Base-by-base conservation (phyloP, 306 rosid species). In the Ormosia semicastrata region DNA sequence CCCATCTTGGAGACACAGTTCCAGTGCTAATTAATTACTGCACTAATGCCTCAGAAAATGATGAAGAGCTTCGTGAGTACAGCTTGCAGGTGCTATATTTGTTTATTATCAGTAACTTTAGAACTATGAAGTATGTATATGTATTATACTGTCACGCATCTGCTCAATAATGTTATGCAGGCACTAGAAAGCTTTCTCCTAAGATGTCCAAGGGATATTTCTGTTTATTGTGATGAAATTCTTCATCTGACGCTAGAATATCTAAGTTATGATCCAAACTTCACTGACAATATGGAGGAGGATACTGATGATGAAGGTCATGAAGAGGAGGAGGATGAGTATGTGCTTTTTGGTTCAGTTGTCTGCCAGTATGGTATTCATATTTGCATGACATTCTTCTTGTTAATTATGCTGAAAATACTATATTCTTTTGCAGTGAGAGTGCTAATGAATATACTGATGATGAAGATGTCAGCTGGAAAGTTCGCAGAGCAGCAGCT, bases 381-480 rank as follows among this genome's bases (percentile, higher is more conserved):
- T 49, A 34, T 47, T 58, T 83, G 47, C 71, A 52, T 66, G 81
- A 39, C 37, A 44, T 77, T 34, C 56, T 67, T 76, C 32, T 54
- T 85, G 8, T 71, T 54, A 78, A 71, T 56, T 66, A 58, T 73
- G 66, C 77, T 53, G 59, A 67, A 60, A 73, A 64, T 79, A 9
- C 78, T 69, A 36, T 79, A 46, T 66, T 73, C 2, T 85, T 67
- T 75, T 89, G 89, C 87, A 95, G 99, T 57, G 99, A 93, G 82
- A 95, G 99, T 90, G 99, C 97, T 60, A 95, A 92, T 77, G 99
- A 93, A 80, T 95, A 95, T 80, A 92, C 99, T 2, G 99, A 95
- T 84, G 99, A 95, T 87, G 99, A 95, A 83, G 99, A 95, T 86
- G 93, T 90, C 75, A 95, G 99, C 89, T 95, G 99, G 99, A 95